phyloP scores from a whole-genome alignment of 2,329 filamentous ascomycete species.

The Coleophoma cylindrospora region DNA sequence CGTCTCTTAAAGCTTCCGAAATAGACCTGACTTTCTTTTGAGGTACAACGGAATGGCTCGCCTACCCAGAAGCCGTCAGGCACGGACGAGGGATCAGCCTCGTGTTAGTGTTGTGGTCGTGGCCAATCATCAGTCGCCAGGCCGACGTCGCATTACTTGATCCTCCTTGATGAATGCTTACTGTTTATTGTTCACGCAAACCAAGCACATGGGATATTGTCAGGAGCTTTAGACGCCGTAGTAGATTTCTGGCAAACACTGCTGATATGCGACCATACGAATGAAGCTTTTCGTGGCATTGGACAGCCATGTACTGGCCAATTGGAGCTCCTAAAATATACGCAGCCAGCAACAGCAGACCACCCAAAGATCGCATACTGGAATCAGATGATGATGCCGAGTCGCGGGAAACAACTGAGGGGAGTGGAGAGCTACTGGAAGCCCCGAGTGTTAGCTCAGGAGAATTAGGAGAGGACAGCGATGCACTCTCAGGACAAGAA shows the following conservation, averaged over 20 bases:
- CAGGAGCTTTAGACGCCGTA: background rate
- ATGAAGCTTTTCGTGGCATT: conserved; percentile 24
- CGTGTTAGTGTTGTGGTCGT: no score
- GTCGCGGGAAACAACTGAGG: conserved; percentile 28
- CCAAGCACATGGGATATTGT: background rate
- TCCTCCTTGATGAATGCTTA: no score
- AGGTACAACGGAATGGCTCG: no score
- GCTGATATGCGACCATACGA: conserved; percentile 26
- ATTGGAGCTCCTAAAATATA: conserved; percentile 80
- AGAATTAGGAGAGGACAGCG: conserved; percentile 19
- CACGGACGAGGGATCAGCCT: no score
- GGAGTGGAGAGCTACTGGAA: conserved; percentile 26
- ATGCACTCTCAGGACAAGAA: conserved; percentile 16
- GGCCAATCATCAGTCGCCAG: no score
- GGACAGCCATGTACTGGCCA: conserved; percentile 79
- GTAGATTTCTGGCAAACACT: conserved; percentile 12
- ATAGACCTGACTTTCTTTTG: no score
- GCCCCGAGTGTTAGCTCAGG: conserved; percentile 18
- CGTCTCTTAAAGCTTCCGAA: no score
- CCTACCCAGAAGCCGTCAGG: no score
- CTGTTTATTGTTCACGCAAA: no score
- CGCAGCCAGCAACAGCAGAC: conserved; percentile 65
- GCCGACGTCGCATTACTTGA: no score
- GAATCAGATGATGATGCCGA: conserved; percentile 58
- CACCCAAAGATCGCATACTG: conserved; percentile 42